phyloP scores from a whole-genome alignment of 495 filamentous ascomycete genomes.

The Podospora pseudopauciseta region DNA sequence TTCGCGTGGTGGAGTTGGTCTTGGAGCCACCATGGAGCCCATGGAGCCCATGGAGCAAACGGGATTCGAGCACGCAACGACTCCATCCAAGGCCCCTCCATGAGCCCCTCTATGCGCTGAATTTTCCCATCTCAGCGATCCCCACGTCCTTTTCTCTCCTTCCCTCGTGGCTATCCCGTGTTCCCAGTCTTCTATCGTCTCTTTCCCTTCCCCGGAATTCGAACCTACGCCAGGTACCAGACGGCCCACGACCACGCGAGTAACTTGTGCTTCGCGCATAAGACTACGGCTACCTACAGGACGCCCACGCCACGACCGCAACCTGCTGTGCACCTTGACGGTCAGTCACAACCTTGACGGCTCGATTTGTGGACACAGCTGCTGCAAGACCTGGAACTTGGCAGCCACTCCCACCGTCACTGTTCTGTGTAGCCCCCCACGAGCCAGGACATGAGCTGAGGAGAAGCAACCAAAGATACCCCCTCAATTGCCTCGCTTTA shows the following conservation, averaged over 20 bases:
- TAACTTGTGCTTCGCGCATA: not conserved
- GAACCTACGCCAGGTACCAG: not conserved
- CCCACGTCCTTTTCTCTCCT: conserved; percentile 8
- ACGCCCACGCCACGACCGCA: not conserved
- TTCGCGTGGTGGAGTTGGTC: conserved; percentile 1
- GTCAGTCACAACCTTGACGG: conserved; percentile 4
- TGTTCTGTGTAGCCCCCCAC: not conserved
- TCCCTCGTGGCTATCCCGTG: conserved; percentile 6
- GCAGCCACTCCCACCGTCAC: not conserved
- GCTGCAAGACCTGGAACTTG: not conserved
- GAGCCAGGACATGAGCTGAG: not conserved
- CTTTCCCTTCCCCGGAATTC: conserved; percentile 2
- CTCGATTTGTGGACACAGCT: not conserved
- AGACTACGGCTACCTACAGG: not conserved
- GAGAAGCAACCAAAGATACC: not conserved
- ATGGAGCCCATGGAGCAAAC: not conserved
- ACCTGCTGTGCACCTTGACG: not conserved
- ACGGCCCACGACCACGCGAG: not conserved
- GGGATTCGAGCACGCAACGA: not conserved
- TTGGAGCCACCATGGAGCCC: not conserved
- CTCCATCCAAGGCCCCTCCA: not conserved
- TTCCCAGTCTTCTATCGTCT: conserved; percentile 1
- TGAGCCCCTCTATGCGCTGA: conserved; percentile 1
- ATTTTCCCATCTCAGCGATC: not conserved
- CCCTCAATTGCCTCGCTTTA: not conserved